Evolutionary conservation across 1,139 yeast species (phyloP).

Genomic region (Pichia sp.): DNA sequence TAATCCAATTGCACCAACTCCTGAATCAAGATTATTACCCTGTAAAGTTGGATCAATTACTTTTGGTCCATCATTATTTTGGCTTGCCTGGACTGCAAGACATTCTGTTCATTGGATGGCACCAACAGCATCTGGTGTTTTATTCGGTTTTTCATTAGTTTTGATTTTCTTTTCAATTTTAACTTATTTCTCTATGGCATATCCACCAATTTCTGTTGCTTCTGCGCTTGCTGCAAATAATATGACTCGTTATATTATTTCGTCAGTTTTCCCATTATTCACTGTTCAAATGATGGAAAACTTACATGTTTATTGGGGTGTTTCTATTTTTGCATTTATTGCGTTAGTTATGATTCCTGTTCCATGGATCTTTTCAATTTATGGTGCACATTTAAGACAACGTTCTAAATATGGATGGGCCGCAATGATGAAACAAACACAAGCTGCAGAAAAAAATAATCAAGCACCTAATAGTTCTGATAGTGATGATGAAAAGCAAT

Average conservation of each 20-base stretch:
- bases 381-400: conserved; percentile 49
- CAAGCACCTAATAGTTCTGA: neutral
- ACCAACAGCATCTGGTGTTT: conserved; percentile 67
- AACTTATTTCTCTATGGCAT: conserved; percentile 64
- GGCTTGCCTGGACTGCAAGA: conserved; percentile 79
- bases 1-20: conserved; percentile 39
- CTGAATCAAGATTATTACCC: conserved; percentile 38
- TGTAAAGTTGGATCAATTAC: conserved; percentile 42
- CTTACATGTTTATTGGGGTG: conserved; percentile 71
- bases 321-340: conserved; percentile 66
- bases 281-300: conserved; percentile 65
- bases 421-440: conserved; percentile 32
- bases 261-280: conserved; percentile 67
- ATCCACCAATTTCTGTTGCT: conserved; percentile 70
- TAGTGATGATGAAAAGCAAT: neutral
- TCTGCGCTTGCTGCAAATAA: conserved; percentile 79
- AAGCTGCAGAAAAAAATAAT: conserved; percentile 11
- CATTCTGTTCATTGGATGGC: conserved; percentile 68
- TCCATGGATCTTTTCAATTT: conserved; percentile 56
- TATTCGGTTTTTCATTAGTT: conserved; percentile 70
- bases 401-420: conserved; percentile 54
- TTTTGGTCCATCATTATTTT: conserved; percentile 64
- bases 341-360: conserved; percentile 65
- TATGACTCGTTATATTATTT: conserved; percentile 53
- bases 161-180: conserved; percentile 68